Evolutionary conservation across 2,329 filamentous ascomycete species (phyloP).

Genomic region (Aspergillus costaricaensis): DNA sequence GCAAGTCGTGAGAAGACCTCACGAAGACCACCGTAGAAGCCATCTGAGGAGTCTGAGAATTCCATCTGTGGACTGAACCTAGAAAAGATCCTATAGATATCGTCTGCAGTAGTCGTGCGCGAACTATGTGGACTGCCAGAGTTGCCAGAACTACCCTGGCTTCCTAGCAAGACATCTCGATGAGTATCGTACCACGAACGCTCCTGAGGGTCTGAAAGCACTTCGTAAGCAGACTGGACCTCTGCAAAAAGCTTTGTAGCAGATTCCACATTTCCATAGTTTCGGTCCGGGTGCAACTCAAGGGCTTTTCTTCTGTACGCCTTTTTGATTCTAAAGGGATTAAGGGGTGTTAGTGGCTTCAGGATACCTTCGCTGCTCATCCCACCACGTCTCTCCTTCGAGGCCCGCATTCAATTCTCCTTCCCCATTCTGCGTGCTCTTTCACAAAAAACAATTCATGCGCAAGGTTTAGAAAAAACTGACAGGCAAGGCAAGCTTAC

Average conservation of each 20-base stretch:
- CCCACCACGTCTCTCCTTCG: background rate
- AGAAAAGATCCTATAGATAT: slow-evolving; percentile 75
- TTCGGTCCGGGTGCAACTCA: slow-evolving; percentile 92
- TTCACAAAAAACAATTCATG: background rate
- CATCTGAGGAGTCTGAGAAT: slow-evolving; percentile 75
- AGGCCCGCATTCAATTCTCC: background rate
- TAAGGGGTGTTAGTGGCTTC: slow-evolving; percentile 9
- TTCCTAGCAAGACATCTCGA: slow-evolving; percentile 76
- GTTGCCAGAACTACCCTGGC: slow-evolving; percentile 51
- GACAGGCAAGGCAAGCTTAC: slow-evolving; percentile 50
- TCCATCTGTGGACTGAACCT: slow-evolving; percentile 77
- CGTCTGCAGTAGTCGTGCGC: slow-evolving; percentile 74
- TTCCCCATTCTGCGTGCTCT: background rate
- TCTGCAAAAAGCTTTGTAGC: slow-evolving; percentile 87
- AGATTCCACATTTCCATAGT: slow-evolving; percentile 79
- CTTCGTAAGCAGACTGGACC: slow-evolving; percentile 88
- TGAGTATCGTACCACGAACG: slow-evolving; percentile 98
- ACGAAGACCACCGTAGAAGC: slow-evolving; percentile 80
- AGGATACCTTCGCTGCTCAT: background rate
- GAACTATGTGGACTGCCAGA: slow-evolving; percentile 67
- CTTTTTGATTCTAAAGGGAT: slow-evolving; percentile 72
- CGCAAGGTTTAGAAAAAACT: background rate
- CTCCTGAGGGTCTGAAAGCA: slow-evolving; percentile 95
- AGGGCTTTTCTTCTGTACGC: slow-evolving; percentile 89
- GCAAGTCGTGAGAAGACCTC: slow-evolving; percentile 79